Percentiles rank a stretch among this genome's conserved stretches.
phyloP scores from a whole-genome alignment of 2,329 filamentous ascomycete species.

The Colletotrichum sp. region DNA sequence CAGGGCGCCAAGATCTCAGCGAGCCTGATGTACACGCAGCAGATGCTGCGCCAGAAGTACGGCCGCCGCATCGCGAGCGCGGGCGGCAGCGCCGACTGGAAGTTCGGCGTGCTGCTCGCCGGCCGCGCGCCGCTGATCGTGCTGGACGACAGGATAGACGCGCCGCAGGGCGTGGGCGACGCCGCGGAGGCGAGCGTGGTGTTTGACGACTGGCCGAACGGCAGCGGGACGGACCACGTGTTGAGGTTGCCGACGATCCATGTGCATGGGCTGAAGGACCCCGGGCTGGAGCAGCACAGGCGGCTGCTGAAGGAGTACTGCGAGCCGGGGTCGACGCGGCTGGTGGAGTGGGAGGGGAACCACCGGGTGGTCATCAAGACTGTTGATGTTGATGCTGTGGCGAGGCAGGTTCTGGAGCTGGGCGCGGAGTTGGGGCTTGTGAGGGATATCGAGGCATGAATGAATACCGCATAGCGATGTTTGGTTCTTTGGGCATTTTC shows the following conservation, averaged over 20 bases:
- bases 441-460: not conserved
- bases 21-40: constrained; percentile 65
- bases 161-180: constrained; percentile 26
- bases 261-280: constrained; percentile 68
- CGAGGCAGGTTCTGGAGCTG: constrained; percentile 55
- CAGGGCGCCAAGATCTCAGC: constrained; percentile 68
- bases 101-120: constrained; percentile 67
- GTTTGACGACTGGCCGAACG: constrained; percentile 48
- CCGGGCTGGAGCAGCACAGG: constrained; percentile 63
- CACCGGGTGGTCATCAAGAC: constrained; percentile 75
- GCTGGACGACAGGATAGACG: constrained; percentile 41
- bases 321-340: constrained; percentile 50
- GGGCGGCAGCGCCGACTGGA: constrained; percentile 46
- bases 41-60: constrained; percentile 51
- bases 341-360: constrained; percentile 76
- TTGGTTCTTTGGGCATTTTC: not conserved
- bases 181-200: constrained; percentile 32
- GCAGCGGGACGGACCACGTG: constrained; percentile 45
- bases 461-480: not conserved
- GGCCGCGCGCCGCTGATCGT: constrained; percentile 65
- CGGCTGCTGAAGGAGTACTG: constrained; percentile 64
- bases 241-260: constrained; percentile 67
- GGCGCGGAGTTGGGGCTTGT: constrained; percentile 39
- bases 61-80: constrained; percentile 27
- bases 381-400: constrained; percentile 64